phyloP scores from a whole-genome alignment of 352 stramenopile genomes.

The Aphanomyces astaci region DNA sequence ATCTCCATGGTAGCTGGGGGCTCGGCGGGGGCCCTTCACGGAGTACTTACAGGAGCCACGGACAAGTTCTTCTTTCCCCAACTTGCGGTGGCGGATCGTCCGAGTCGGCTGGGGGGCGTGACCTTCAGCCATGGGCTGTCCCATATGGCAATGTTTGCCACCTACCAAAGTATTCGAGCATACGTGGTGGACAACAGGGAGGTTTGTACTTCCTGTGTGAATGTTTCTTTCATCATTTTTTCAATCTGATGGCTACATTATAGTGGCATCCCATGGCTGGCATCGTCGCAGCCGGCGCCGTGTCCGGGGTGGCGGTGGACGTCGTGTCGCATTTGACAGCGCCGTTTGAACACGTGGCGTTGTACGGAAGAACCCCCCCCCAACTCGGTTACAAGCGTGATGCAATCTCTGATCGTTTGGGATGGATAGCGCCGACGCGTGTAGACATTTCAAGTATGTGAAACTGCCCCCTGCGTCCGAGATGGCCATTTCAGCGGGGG shows the following conservation, averaged over 20 bases:
- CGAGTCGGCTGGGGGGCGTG: not conserved
- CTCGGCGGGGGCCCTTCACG: not conserved
- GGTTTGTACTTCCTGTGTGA: too few relatives aligned
- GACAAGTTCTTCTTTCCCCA: not conserved
- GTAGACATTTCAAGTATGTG: not conserved
- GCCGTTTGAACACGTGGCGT: not conserved
- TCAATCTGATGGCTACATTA: too few relatives aligned
- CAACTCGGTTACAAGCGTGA: too few relatives aligned
- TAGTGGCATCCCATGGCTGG: not conserved
- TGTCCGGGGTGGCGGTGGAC: constrained; percentile 4
- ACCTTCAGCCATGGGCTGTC: not conserved
- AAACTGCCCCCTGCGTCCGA: not conserved
- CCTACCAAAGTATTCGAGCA: not conserved
- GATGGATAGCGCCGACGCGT: not conserved
- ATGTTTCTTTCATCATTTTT: too few relatives aligned
- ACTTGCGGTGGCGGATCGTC: not conserved
- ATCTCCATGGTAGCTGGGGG: not conserved
- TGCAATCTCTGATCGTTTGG: too few relatives aligned
- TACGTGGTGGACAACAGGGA: not conserved
- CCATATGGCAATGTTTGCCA: constrained; percentile 10
- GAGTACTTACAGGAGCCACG: not conserved
- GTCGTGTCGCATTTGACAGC: constrained; percentile 8
- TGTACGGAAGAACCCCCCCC: too few relatives aligned
- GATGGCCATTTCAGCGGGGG: not conserved
- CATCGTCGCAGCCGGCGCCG: constrained; percentile 3